Evolutionary conservation across 208 protist species (phyloP), one percentile per base, ranked within the genome.

Genomic region (Leishmania turanica): DNA sequence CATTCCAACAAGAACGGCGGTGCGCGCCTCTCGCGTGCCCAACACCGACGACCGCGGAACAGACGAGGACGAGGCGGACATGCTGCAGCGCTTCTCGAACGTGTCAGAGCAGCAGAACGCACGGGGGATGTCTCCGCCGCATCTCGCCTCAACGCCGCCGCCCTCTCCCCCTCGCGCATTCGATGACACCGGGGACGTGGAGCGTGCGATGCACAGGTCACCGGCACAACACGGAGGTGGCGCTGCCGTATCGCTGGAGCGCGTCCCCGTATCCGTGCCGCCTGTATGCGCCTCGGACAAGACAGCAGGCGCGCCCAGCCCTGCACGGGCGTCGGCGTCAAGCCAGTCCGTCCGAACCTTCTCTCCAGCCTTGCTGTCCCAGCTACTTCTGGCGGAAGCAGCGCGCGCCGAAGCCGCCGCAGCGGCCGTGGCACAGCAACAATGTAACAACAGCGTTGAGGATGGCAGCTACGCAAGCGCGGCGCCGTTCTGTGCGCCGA

Each of bases 31-130:
- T 47, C 42, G 42, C 11, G 8, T n/a, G 42, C 34, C 68, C 17
- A 51, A 19, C 42, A 34, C 24, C 40, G 1, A 17, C n/a, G 37
- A 77, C 54, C 62, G 24, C 42, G 76, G 56, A 45, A 64, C 51
- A 2, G 58, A 40, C 13, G 78, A 83, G 1, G 79, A 80, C 11
- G 83, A 80, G 19, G n/a, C 17, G 0, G 77, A 82, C 27, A 54
- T n/a, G 6, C 76, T 78, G 8, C 84, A 84, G 77, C 84, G 84
- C n/a, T 88, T 85, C 40, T 88, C 84, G 4, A 87, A 87, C 84
- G 51, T 42, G 65, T 83, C 78, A 3, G 34, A 40, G 5, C 27
- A 24, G 77, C 68, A 21, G 4, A 37, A 1, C 68, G 40, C 53
- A 42, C 66, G 47, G 6, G 40, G n/a, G 21, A 54, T 64, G n/a